Conservation (phyloP, 1,284 basidiomycete species). For the Austropuccinia psidii region DNA sequence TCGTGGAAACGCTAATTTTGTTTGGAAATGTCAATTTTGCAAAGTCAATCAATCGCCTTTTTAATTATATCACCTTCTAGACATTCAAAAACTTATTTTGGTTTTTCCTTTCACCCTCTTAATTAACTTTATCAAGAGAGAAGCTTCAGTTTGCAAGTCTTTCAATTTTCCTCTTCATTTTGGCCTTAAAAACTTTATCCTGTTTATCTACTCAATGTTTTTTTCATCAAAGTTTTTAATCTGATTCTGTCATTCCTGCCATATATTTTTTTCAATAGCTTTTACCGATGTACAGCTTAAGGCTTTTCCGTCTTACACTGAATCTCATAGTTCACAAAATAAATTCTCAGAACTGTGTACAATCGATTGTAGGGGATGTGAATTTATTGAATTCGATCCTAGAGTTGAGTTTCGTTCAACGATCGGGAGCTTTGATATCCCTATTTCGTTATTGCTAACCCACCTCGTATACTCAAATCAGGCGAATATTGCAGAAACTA, state of each 20-base stretch:
- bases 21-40: constrained; percentile 29
- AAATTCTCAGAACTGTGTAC: constrained; percentile 1
- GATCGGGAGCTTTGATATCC: background rate
- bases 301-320: background rate
- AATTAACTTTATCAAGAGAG: background rate
- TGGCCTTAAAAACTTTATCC: background rate
- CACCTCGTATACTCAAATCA: background rate
- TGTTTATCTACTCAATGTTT: background rate
- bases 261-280: background rate
- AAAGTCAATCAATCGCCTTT: background rate
- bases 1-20: constrained; percentile 24
- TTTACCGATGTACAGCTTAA: background rate
- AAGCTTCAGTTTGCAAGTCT: constrained; percentile 24
- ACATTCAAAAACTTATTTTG: no score
- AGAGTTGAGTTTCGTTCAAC: background rate
- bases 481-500: background rate
- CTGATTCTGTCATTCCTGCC: no score
- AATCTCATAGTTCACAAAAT: background rate
- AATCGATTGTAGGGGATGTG: constrained; percentile 31
- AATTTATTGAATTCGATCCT: constrained; percentile 32
- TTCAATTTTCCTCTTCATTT: background rate
- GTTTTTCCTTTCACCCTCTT: background rate
- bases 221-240: background rate
- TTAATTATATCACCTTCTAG: no score
- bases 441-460: background rate